Conservation (phyloP, 257 asterid genomes). For the Thymus mandschuricus region DNA sequence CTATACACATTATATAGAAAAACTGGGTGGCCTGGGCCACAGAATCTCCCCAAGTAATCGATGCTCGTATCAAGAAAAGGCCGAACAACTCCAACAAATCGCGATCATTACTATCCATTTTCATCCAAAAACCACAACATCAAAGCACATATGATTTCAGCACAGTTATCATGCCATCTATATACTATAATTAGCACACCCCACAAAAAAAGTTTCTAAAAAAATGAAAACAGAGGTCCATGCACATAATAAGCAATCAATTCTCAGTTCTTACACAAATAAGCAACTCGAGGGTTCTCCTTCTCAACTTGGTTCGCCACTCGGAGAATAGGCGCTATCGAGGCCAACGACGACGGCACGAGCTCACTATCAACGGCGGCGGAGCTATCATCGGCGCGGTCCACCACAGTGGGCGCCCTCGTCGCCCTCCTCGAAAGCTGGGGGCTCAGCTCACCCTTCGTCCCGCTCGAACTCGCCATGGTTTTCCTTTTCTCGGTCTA, state of each 20-base stretch:
- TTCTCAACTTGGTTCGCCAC: conserved; percentile 86
- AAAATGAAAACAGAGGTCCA: conserved; percentile 16
- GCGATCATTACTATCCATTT: conserved; percentile 10
- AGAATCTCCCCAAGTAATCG: conserved; percentile 1
- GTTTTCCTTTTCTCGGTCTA: not conserved
- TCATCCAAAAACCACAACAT: not conserved
- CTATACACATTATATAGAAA: not conserved
- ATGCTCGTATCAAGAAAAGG: conserved; percentile 7
- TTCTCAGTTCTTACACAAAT: conserved; percentile 56
- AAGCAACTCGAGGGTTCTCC: conserved; percentile 74
- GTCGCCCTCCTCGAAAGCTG: conserved; percentile 58
- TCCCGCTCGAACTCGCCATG: conserved; percentile 96
- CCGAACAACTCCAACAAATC: conserved; percentile 11
- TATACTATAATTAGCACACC: too few species aligned
- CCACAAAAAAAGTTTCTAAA: not conserved
- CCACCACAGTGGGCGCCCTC: conserved; percentile 68
- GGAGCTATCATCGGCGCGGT: conserved; percentile 57
- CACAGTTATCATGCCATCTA: not conserved
- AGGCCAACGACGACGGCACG: conserved; percentile 89
- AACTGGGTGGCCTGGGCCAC: not conserved
- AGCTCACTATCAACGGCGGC: conserved; percentile 80
- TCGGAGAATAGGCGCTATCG: conserved; percentile 87
- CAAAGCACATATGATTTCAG: not conserved
- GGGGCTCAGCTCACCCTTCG: conserved; percentile 64
- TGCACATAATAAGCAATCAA: not conserved